Base-by-base conservation (phyloP, 805 yeast species). In the Yamadazyma olivae region DNA sequence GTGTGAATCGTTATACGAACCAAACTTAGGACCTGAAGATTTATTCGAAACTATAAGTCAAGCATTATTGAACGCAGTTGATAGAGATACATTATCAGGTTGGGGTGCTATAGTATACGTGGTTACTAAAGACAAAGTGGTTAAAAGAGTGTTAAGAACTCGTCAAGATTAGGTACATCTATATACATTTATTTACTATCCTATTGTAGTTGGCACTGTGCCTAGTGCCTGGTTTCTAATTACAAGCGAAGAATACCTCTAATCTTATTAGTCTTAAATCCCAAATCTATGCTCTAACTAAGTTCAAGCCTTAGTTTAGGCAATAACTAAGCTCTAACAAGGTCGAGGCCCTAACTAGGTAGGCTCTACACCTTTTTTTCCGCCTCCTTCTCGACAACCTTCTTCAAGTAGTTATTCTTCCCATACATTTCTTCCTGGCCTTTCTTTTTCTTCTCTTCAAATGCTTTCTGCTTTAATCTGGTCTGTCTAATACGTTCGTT, bases 21-120 rank as follows among this genome's bases (percentile, higher is more conserved):
- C 98, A 27, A 70, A 85, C 54, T 71, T 95, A 50, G 97, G 79
- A 59, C 89, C 98, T 5, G 98, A 93, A 49, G 96, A 93, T 61
- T 70, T 93, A 49, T 93, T 93, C 56, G 98, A 93, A 63, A 91
- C 98, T 27, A 84, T 89, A 48, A 81, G 95, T 49, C 99, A 93
- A 64, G 91, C 97, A 1, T 69, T 93, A 41, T 70, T 93, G 69
- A 88, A 85, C 58, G 98, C 96, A 14, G 95, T 85, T 24, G 99
- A 93, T 63, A 84, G 99, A 72, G 99, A 93, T 64, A 95, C 97
- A 5, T 72, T 93, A 40, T 82, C 95, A 20, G 99, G 99, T 48
- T 93, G 97, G 96, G 99, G 99, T 54, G 96, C 95, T 6, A 84
- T 87, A 13, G 98, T 93, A 17, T 91, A 91, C 63, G 70, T 93